A percentile compares a stretch with the other conserved stretches of the same genome.
phyloP scores from a whole-genome alignment of 169 alveolate genomes.

The Condylostoma magnum region DNA sequence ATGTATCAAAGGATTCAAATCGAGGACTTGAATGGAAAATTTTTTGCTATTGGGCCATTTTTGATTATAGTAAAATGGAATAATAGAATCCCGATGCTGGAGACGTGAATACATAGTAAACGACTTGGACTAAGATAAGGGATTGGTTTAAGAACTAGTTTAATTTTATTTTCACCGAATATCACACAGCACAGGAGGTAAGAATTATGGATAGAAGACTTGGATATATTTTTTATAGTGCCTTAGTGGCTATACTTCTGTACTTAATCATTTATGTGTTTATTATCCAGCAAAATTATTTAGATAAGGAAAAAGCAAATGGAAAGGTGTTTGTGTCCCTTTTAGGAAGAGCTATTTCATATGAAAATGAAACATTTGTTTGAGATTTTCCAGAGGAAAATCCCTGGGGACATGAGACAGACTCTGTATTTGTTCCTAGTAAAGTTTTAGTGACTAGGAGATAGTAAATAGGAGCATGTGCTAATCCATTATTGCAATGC shows the following conservation, averaged over 20 bases:
- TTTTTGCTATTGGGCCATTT: too few relatives aligned
- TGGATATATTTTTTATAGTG: conserved; percentile 5
- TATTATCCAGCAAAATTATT: not conserved
- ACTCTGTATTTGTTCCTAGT: conserved; percentile 18
- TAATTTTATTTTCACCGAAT: not conserved
- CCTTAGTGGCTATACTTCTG: not conserved
- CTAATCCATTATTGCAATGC: conserved; percentile 15
- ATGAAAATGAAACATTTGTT: not conserved
- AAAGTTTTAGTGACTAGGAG: conserved; percentile 16
- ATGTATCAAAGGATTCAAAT: too few relatives aligned
- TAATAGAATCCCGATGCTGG: too few relatives aligned
- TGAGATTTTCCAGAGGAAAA: conserved; percentile 22
- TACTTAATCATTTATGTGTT: conserved; percentile 13
- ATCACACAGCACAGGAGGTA: conserved; percentile 9
- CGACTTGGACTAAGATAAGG: too few relatives aligned
- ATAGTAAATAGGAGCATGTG: conserved; percentile 1
- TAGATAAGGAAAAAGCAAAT: conserved; percentile 23
- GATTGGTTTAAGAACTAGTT: too few relatives aligned
- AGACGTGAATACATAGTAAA: too few relatives aligned
- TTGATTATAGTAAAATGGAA: too few relatives aligned
- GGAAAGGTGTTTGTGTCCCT: not conserved
- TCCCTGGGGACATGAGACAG: conserved; percentile 29
- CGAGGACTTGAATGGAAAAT: too few relatives aligned
- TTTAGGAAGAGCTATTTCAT: not conserved
- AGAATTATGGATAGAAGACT: conserved; percentile 10